These are phyloP conservation scores for bread wheat (Triticum aestivum) DNA, from an alignment of 176 grass and related monocot genomes.

Conservation along the genomic window IWGSC_CS_RefSeq_v2.1 NC_057806.1:242371529-242372028, in stretches of 20 bases:
- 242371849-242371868: slow-evolving; percentile 81
- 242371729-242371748: not conserved
- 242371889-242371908: slow-evolving; percentile 80
- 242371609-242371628: not conserved
- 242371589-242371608: not conserved
- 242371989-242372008: slow-evolving; percentile 43
- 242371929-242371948: slow-evolving; percentile 73
- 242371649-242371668: not conserved
- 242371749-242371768: not conserved
- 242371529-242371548: too few relatives aligned
- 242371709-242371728: not conserved
- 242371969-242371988: slow-evolving; percentile 47
- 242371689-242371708: not conserved
- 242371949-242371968: slow-evolving; percentile 68
- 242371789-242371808: slow-evolving; percentile 64
- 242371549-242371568: not conserved
- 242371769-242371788: slow-evolving; percentile 12
- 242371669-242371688: not conserved
- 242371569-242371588: not conserved
- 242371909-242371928: slow-evolving; percentile 84
- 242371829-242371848: slow-evolving; percentile 81
- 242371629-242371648: not conserved
- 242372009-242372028: slow-evolving; percentile 34
- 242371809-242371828: slow-evolving; percentile 95
- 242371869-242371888: slow-evolving; percentile 81